Base-by-base conservation (phyloP, 2,329 filamentous ascomycete species). In the Alternaria brassicicola region DNA sequence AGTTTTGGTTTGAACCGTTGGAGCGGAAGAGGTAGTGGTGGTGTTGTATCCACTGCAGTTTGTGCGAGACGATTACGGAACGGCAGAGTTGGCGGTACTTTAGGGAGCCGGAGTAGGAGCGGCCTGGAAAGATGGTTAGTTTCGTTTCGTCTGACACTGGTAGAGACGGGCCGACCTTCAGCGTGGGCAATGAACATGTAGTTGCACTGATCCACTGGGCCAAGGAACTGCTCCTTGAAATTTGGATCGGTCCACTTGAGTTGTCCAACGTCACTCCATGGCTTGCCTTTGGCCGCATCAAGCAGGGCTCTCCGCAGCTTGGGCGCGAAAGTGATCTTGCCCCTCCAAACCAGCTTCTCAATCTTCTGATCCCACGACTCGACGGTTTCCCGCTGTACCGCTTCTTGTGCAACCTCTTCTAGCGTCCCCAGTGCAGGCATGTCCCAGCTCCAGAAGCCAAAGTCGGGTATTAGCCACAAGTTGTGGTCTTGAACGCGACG, bases 141-240 rank as follows among this genome's bases (percentile, higher is more conserved):
- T 26, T 42, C 9, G 38, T n/a, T 15, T 45, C 19, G 19, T 3
- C 8, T 30, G 23, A 49, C 12, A 26, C 8, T 48, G 42, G 35
- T 28, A 12, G 30, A 36, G 33, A 19, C n/a, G 31, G 13, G 17
- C 59, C 71, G 78, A 35, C 83, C 84, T 69, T 85, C 84, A 1
- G 82, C 81, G 52, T 86, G 83, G 6, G 80, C 80, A 26, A 85
- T 76, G 63, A 84, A 86, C 76, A 82, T 82, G 66, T 84, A 86
- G 25, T 78, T 76, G 67, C 84, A 86, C 69, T 85, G 82, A 38
- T 85, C 82, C 39, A 82, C 79, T 46, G 85, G 83, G 1, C 79
- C 77, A 2, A 84, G 63, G 9, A 82, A 78, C 49, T 83, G 79
- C 41, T 72, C 65, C 57, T 72, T 71, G 61, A 72, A 73, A 26